A percentile compares a stretch with the other conserved stretches of the same genome.
phyloP scores from a whole-genome alignment of 2,329 filamentous ascomycete species.

The Scedosporium boydii region DNA sequence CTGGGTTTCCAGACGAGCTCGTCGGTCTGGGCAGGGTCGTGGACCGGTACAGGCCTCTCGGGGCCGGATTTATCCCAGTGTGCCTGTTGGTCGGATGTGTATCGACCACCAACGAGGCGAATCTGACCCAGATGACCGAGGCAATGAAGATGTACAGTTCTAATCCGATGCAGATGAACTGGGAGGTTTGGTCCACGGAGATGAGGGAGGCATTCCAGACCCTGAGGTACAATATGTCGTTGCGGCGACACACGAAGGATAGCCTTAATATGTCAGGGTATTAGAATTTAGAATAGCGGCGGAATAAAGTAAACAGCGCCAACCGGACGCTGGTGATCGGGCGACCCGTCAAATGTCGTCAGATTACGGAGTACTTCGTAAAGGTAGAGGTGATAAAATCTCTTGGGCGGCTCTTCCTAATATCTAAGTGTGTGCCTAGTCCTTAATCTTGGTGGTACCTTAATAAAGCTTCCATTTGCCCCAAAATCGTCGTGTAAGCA shows the following conservation, averaged over 20 bases:
- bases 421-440: no score
- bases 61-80: slow-evolving; percentile 17
- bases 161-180: neutral
- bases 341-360: no score
- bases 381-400: no score
- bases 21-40: slow-evolving; percentile 14
- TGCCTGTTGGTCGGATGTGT: slow-evolving; percentile 17
- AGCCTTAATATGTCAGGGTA: neutral
- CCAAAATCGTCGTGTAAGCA: no score
- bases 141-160: neutral
- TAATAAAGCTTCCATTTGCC: no score
- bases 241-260: neutral
- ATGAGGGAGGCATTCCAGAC: neutral
- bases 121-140: neutral
- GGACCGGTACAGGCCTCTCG: slow-evolving; percentile 15
- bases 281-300: neutral
- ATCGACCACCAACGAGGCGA: slow-evolving; percentile 17
- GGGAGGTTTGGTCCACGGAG: neutral
- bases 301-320: neutral
- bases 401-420: no score
- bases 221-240: neutral
- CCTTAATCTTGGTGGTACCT: no score
- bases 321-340: neutral
- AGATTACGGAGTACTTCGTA: no score
- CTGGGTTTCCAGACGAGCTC: slow-evolving; percentile 14